These are phyloP conservation scores for Epicoccum nigrum DNA, from an alignment of 2,329 filamentous ascomycete genomes.

Conservation along the genomic window DNA sequence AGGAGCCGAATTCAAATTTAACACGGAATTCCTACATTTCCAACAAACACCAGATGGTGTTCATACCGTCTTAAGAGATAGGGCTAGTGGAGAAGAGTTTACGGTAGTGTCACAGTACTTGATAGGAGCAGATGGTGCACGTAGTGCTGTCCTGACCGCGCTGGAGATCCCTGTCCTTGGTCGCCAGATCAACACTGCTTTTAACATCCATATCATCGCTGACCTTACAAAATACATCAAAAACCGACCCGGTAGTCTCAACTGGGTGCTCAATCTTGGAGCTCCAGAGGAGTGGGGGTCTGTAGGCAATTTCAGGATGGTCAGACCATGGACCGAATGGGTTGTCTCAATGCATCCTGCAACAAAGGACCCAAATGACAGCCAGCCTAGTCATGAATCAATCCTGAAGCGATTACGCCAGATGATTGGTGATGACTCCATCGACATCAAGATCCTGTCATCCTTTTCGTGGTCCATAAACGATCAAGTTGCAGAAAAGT, in stretches of 20 bases:
- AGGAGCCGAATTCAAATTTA: conserved; percentile 51
- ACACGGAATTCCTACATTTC: conserved; percentile 44
- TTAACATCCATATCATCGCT: conserved; percentile 58
- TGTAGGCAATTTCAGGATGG: conserved; percentile 57
- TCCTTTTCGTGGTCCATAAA: neutral
- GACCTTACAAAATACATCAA: conserved; percentile 59
- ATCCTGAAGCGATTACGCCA: conserved; percentile 15
- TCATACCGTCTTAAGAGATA: conserved; percentile 37
- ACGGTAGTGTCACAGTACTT: conserved; percentile 61
- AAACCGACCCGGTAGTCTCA: conserved; percentile 62
- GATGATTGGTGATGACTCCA: conserved; percentile 16
- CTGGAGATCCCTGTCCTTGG: conserved; percentile 55
- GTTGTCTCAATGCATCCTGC: conserved; percentile 22
- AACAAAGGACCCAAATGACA: conserved; percentile 4
- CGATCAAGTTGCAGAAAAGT: neutral
- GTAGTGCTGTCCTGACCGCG: conserved; percentile 55
- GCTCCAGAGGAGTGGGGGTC: conserved; percentile 48
- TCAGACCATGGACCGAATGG: conserved; percentile 69
- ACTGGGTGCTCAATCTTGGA: conserved; percentile 65
- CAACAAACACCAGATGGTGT: conserved; percentile 24
- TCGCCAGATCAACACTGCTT: conserved; percentile 56
- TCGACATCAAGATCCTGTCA: conserved; percentile 10
- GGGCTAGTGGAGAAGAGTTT: conserved; percentile 48
- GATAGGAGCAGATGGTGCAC: conserved; percentile 63
- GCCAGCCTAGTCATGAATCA: neutral